phyloP scores from a whole-genome alignment of 805 yeast genomes.

The Candida methanosorbosa region DNA sequence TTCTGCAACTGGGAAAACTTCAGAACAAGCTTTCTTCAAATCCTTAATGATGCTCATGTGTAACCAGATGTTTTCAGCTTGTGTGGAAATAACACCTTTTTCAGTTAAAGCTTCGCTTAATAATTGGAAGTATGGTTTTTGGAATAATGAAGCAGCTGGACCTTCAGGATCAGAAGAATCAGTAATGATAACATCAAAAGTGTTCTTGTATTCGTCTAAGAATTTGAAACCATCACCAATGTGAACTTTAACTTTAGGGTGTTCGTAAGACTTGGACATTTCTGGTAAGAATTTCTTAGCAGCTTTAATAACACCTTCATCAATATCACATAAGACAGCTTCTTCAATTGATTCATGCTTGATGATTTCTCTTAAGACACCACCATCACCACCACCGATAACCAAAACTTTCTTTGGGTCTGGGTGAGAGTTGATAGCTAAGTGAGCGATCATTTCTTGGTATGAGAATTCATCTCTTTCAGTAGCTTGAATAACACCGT shows the following conservation, averaged over 20 bases:
- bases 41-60: conserved; percentile 78
- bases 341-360: conserved; percentile 82
- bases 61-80: conserved; percentile 93
- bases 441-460: conserved; percentile 97
- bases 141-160: conserved; percentile 91
- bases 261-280: conserved; percentile 74
- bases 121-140: conserved; percentile 82
- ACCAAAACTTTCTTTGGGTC: conserved; percentile 90
- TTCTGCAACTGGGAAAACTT: conserved; percentile 85
- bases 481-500: conserved; percentile 91
- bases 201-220: conserved; percentile 71
- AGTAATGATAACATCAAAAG: conserved; percentile 91
- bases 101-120: conserved; percentile 83
- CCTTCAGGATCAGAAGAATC: conserved; percentile 99
- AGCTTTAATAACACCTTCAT: conserved; percentile 82
- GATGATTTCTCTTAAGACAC: conserved; percentile 90
- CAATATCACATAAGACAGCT: conserved; percentile 91
- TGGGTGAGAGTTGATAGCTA: conserved; percentile 89
- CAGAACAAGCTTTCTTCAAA: conserved; percentile 71
- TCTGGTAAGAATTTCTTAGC: conserved; percentile 84
- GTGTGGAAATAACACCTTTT: conserved; percentile 87
- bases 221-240: conserved; percentile 98
- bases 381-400: conserved; percentile 99
- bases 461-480: conserved; percentile 96
- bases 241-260: conserved; percentile 85